Base-by-base conservation (phyloP, 2,329 filamentous ascomycete species). In the Cercospora sp. region DNA sequence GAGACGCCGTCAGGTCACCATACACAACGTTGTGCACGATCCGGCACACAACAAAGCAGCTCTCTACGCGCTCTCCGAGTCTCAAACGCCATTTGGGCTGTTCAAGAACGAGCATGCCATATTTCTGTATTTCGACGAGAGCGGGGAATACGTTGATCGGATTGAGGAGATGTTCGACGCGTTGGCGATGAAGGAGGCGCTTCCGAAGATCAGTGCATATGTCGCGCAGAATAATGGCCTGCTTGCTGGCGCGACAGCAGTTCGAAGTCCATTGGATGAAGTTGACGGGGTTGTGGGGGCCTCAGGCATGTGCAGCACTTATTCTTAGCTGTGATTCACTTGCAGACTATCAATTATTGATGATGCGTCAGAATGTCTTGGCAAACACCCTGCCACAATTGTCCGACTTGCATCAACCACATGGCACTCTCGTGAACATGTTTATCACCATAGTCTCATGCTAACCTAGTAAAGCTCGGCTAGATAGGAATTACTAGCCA, bases 1-100 rank as follows among this genome's bases (percentile, higher is more conserved):
- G 24, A 28, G 4, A 28, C 5, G 21, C 4, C n/a, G 1, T n/a
- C 40, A 63, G 61, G 30, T 63, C 24, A 49, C 61, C 9, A 63
- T 63, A 21, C 61, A 9, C 9, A 63, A 63, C n/a, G 40, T 63
- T 6, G 61, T 63, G 32, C 61, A 63, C 8, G 63, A 66, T 9
- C 1, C 34, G 12, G 53, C 53, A 2, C 32, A 66, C 28, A 43
- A 51, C 3, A 66, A 62, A 34, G 63, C 63, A n/a, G 63, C 63
- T 12, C 26, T 66, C 24, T 61, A 66, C 24, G 63, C 63, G 1
- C 3, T 61, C 4, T 62, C 55, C 28, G 53, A 57, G 28, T 28
- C 53, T 4, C 53, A 57, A 3, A 57, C 53, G 13, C 53, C 53
- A 28, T 57, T 57, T 57, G 53, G 53, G 28, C 16, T 57, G 3